Percentiles rank a stretch among this genome's conserved stretches.
phyloP scores from a whole-genome alignment of 108 stramenopile species.

The Mayamaea pseudoterrestris region DNA sequence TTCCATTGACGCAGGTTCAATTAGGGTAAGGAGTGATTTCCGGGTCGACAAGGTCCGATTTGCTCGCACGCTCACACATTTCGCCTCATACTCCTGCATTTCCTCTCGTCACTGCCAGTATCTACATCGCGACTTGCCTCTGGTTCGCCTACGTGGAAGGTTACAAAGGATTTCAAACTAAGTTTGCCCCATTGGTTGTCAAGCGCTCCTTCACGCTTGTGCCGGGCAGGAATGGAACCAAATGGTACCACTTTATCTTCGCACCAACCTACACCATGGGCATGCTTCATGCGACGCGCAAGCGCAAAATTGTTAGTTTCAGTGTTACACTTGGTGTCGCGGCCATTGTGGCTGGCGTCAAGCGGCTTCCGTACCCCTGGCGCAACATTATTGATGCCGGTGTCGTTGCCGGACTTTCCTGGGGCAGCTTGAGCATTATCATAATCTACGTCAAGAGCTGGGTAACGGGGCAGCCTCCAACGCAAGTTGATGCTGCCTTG shows the following conservation, averaged over 20 bases:
- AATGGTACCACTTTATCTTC: constrained; percentile 42
- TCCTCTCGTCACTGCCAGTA: constrained; percentile 13
- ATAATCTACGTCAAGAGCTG: constrained; percentile 50
- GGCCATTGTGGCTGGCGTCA: constrained; percentile 80
- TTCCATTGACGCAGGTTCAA: constrained; percentile 46
- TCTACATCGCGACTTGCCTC: constrained; percentile 49
- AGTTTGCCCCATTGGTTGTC: constrained; percentile 91
- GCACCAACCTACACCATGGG: constrained; percentile 93
- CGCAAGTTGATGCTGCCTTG: constrained; percentile 34
- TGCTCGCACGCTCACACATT: background rate
- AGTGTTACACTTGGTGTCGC: constrained; percentile 75
- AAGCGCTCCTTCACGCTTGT: constrained; percentile 76
- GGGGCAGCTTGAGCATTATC: constrained; percentile 72
- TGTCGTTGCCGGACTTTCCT: constrained; percentile 85
- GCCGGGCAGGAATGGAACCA: constrained; percentile 18
- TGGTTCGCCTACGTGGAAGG: constrained; percentile 92
- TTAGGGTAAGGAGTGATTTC: constrained; percentile 34
- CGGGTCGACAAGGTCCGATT: background rate
- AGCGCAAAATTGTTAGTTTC: constrained; percentile 84
- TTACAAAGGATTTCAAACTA: constrained; percentile 92
- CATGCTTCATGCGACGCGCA: constrained; percentile 82
- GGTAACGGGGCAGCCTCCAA: constrained; percentile 43
- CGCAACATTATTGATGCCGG: constrained; percentile 92
- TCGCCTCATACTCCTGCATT: constrained; percentile 1
- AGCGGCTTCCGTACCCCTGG: constrained; percentile 79